Base-by-base conservation (phyloP, 306 rosid species). In the Quercus aquifolioides region DNA sequence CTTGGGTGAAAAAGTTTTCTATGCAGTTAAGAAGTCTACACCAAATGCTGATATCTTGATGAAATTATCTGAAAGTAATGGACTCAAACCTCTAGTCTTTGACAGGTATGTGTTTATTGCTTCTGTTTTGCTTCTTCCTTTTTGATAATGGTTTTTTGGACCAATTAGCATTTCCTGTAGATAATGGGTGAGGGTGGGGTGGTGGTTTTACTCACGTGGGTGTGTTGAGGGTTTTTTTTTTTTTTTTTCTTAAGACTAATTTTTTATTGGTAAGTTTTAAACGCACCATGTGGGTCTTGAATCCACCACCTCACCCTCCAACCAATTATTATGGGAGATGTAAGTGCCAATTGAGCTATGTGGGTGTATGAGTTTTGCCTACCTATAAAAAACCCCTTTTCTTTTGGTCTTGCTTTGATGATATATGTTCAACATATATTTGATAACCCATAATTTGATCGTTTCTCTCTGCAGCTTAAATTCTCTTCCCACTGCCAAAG, bases 11-110 rank as follows among this genome's bases (percentile, higher is more conserved):
- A 86, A 91, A 78, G 70, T 79, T 72, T 95, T 91, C 84, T 49
- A 87, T 87, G 98, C 97, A 21, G 88, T 91, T 67, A 92, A 89
- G 90, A 95, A 80, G 87, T 95, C 97, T 31, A 92, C 87, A 38
- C 99, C 98, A 55, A 92, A 91, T 84, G 84, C 85, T 21, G 88
- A 88, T 72, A 43, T 81, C 67, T 82, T 92, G 88, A 73, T 54
- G 81, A 89, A 89, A 60, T 78, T 64, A 83, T 78, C 83, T 80
- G 79, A 76, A 26, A 76, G 86, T 69, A n/a, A 83, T 69, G 94
- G 86, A 65, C 88, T 74, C 74, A 93, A 90, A 83, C 94, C 97
- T 58, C 83, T 95, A 17, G 31, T 84, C 71, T 89, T 95, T 85
- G 94, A 95, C 86, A 92, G 91, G 89, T 85, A 17, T 26, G 19